Evolutionary conservation across 257 asterid genomes (phyloP), one percentile per base, ranked within the genome.

Genomic region (Henckelia pumila): DNA sequence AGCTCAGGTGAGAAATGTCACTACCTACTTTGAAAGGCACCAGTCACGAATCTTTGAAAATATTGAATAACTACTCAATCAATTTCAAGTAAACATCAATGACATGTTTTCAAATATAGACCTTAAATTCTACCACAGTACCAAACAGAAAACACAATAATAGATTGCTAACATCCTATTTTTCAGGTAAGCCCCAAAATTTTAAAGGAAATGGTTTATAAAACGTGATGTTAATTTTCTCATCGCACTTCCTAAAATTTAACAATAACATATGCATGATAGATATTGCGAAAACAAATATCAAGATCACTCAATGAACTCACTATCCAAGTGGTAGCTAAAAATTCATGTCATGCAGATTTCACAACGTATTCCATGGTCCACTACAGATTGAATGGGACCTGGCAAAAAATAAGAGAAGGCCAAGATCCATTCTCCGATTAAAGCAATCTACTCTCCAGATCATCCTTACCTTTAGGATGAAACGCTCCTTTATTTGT

Each of bases 1-100:
- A 22, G 14, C 60, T 16, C n/a, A 58, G 26, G 26, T 2, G 58
- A 20, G 28, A 69, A 7, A 28, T 7, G 17, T 32, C 52, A 13
- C 62, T n/a, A 74, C 40, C 61, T 25, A 61, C 44, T 24, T 16
- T 2, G 30, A 60, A 60, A 62, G 35, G 63, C 63, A 65, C 6
- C 17, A 44, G 11, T 14, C 73, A 53, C 20, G 8, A 67, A 56
- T 25, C 35, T 19, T 61, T 24, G 10, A 19, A 7, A 26, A 61
- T 16, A 60, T 6, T 33, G 26, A 59, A 75, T 64, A 44, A 44
- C 33, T 33, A 64, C 19, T 44, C 19, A 14, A 44, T 44, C 19
- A 44, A 13, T 13, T 44, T 44, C 14, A 44, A 1, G 9, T 44
- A 14, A 44, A 19, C 32, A 28, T 37, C 49, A 11, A 37, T 17